phyloP scores from a whole-genome alignment of 331 rosid species.

The Prunus yedoensis region DNA sequence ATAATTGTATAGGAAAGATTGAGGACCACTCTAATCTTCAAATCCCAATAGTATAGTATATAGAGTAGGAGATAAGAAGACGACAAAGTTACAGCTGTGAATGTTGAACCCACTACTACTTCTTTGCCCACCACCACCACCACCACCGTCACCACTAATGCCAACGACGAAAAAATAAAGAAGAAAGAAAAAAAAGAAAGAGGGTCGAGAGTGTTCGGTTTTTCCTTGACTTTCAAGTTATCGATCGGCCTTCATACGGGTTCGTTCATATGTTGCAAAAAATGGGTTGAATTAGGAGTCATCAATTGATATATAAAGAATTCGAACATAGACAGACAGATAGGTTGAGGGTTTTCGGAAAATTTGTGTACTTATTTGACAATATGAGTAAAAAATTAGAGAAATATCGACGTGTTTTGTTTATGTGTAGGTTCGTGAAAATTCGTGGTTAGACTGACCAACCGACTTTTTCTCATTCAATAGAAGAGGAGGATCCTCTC shows the following conservation, averaged over 20 bases:
- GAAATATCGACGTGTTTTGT: too few species aligned
- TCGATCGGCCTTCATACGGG: background rate
- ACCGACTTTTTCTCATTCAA: too few species aligned
- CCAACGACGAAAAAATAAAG: conserved; percentile 11
- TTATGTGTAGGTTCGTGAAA: too few species aligned
- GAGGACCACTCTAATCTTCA: conserved; percentile 26
- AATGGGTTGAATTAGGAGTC: too few species aligned
- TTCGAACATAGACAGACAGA: too few species aligned
- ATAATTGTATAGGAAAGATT: background rate
- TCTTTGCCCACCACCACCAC: background rate
- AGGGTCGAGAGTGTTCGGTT: background rate
- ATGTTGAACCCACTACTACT: conserved; percentile 50
- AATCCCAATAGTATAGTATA: conserved; percentile 10
- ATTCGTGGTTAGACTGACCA: too few species aligned
- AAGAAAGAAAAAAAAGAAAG: background rate
- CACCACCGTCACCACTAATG: background rate
- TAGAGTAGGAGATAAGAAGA: conserved; percentile 24
- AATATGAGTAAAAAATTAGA: too few species aligned
- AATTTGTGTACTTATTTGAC: too few species aligned
- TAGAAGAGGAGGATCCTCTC: too few species aligned
- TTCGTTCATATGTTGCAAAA: too few species aligned
- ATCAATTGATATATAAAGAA: too few species aligned
- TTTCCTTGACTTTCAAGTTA: conserved; percentile 27
- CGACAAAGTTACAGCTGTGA: conserved; percentile 64
- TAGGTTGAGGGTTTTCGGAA: too few species aligned